Conservation (phyloP, 345 rosid genomes). For the Gynandropsis gynandra region DNA sequence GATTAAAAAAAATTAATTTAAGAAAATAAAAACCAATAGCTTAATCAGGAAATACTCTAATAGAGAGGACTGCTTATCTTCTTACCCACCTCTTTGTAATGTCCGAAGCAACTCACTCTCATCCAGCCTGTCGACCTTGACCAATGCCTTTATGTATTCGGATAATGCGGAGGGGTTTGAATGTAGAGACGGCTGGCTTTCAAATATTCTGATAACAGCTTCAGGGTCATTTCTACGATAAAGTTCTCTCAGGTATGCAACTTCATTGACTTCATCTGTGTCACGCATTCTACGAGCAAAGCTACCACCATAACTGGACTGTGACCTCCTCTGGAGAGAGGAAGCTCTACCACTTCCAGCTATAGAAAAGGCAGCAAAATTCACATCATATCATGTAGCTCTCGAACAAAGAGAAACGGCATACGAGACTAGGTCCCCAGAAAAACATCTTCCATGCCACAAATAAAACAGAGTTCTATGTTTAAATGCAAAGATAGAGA, state of each 20-base stretch:
- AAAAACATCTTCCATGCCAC: background rate
- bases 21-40: background rate
- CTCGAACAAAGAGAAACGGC: background rate
- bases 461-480: background rate
- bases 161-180: constrained; percentile 57
- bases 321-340: constrained; percentile 38
- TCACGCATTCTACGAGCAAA: constrained; percentile 78
- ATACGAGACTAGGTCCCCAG: background rate
- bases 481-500: no score
- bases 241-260: constrained; percentile 67
- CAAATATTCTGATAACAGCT: constrained; percentile 71
- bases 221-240: constrained; percentile 77
- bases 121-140: constrained; percentile 81
- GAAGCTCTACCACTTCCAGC: constrained; percentile 17
- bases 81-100: constrained; percentile 69
- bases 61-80: background rate
- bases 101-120: constrained; percentile 71
- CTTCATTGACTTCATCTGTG: constrained; percentile 56
- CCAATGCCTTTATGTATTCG: constrained; percentile 83
- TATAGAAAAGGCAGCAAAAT: background rate
- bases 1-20: no score
- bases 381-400: constrained; percentile 7
- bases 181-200: constrained; percentile 72
- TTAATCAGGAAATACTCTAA: background rate
- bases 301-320: constrained; percentile 65